Evolutionary conservation across 768 basidiomycete genomes (phyloP).

Genomic region (Suillus decipiens): DNA sequence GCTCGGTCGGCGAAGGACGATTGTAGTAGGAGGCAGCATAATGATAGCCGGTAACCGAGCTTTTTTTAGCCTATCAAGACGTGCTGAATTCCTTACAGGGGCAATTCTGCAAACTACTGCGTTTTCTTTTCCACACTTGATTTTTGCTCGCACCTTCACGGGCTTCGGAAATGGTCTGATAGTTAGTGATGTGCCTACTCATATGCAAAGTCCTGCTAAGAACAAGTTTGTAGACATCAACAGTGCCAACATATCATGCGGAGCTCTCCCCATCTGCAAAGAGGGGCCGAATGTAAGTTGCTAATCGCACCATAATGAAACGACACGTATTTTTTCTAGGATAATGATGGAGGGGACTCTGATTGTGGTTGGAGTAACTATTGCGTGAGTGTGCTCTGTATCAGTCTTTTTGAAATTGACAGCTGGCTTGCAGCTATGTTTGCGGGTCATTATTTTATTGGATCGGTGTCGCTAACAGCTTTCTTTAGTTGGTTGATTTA

Average conservation of each 20-base stretch:
- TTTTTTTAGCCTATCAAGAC: not conserved
- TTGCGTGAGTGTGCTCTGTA: slow-evolving; percentile 32
- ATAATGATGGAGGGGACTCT: slow-evolving; percentile 13
- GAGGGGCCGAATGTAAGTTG: slow-evolving; percentile 36
- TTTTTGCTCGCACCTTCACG: slow-evolving; percentile 42
- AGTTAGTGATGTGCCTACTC: slow-evolving; percentile 21
- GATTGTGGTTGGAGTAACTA: slow-evolving; percentile 36
- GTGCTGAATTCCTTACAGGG: not conserved
- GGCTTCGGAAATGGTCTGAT: slow-evolving; percentile 45
- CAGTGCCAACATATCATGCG: slow-evolving; percentile 45
- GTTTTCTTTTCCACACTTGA: slow-evolving; percentile 41
- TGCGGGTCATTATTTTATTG: slow-evolving; percentile 2
- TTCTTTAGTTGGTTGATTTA: slow-evolving; percentile 39
- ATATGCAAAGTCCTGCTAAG: not conserved
- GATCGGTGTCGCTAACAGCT: not conserved
- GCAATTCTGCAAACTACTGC: slow-evolving; percentile 41
- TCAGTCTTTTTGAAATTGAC: not conserved
- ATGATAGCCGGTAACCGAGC: slow-evolving; percentile 38
- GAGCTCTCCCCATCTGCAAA: slow-evolving; percentile 46
- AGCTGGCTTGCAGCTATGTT: not conserved
- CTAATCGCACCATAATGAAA: not conserved
- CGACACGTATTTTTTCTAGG: not conserved
- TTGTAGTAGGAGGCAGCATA: slow-evolving; percentile 40
- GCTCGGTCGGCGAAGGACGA: slow-evolving; percentile 41
- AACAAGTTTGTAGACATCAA: slow-evolving; percentile 36